Conservation (phyloP, 2,329 filamentous ascomycete species). For the Paramyrothecium roridum region DNA sequence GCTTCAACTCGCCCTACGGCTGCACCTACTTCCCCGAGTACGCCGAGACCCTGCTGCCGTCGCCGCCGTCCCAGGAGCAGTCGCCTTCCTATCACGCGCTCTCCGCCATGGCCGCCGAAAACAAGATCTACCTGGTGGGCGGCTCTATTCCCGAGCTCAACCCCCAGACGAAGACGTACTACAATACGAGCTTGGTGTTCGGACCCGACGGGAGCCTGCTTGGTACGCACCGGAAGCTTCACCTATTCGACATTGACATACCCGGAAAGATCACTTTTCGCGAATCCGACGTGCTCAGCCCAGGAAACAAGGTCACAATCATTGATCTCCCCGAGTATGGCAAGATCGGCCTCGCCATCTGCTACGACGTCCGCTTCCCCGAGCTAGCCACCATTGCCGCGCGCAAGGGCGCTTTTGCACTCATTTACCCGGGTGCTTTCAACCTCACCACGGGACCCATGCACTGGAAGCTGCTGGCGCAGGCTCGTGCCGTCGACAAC, state of each 20-base stretch:
- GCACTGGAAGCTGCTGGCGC: conserved; percentile 84
- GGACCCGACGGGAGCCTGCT: conserved; percentile 73
- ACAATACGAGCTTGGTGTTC: conserved; percentile 90
- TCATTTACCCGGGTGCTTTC: conserved; percentile 95
- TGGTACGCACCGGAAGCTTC: conserved; percentile 88
- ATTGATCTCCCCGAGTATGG: conserved; percentile 88
- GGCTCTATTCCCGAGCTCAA: conserved; percentile 89
- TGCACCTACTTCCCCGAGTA: conserved; percentile 87
- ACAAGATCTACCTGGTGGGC: conserved; percentile 78
- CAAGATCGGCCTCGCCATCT: conserved; percentile 84
- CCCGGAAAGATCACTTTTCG: conserved; percentile 90
- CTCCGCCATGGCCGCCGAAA: conserved; percentile 73
- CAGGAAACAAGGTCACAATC: conserved; percentile 81
- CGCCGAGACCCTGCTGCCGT: conserved; percentile 80
- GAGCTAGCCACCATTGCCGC: conserved; percentile 89
- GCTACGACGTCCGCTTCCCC: conserved; percentile 96
- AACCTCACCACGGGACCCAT: conserved; percentile 89
- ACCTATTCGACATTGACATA: conserved; percentile 97
- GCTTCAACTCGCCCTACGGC: conserved; percentile 98
- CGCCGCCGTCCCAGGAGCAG: conserved; percentile 65
- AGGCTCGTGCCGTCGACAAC: conserved; percentile 86
- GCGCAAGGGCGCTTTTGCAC: conserved; percentile 77
- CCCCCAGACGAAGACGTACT: conserved; percentile 59
- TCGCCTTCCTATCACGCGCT: conserved; percentile 86
- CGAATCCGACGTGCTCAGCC: conserved; percentile 83